Evolutionary conservation across 179 eudicot genomes (phyloP), one percentile per base, ranked within the genome.

Genomic region (Spinacia oleracea): DNA sequence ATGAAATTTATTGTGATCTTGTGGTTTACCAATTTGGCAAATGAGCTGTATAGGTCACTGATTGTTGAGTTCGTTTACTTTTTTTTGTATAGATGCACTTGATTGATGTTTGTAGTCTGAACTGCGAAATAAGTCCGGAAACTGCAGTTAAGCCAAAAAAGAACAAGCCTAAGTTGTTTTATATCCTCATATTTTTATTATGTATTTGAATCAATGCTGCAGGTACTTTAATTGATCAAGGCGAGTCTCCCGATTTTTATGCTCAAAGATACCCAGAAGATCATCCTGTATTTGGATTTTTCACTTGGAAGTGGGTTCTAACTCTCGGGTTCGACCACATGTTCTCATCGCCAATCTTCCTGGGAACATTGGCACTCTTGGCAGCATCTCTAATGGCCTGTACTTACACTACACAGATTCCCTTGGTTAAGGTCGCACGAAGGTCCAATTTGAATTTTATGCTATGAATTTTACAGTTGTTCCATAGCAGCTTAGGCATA

Each of bases 371-470:
- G 78, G 83, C 56, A 78, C 94, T 96, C 31, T 73, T 96, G 75
- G 98, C 89, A 56, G 92, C 89, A 50, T 95, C 98, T 40, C 93
- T 95, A 40, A 95, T 93, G 93, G 99, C 99, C 40, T 96, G 99
- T 83, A 96, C 99, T 25, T 96, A 89, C 75, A 96, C 99, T 34
- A 96, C 99, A 9, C 99, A 96, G 81, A 91, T 96, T 64, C 99
- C 99, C 72, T 53, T 91, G 81, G 93, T 93, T 81, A 96, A 92
- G 91, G 97, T 92, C 85, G 99, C 99, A 81, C 87, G 91, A 89
- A 96, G 99, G 99, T 95, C 79, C 75, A 74, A 27, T 79, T 72
- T 77, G 7, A 15, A 74, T 18, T 82, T 46, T 74, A 42, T 50
- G 21, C 70, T 55, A 50, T 75, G 31, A 67, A 5, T 12, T 56